Conservation (phyloP, 2,329 filamentous ascomycete genomes). For the Ilyonectria sp. region DNA sequence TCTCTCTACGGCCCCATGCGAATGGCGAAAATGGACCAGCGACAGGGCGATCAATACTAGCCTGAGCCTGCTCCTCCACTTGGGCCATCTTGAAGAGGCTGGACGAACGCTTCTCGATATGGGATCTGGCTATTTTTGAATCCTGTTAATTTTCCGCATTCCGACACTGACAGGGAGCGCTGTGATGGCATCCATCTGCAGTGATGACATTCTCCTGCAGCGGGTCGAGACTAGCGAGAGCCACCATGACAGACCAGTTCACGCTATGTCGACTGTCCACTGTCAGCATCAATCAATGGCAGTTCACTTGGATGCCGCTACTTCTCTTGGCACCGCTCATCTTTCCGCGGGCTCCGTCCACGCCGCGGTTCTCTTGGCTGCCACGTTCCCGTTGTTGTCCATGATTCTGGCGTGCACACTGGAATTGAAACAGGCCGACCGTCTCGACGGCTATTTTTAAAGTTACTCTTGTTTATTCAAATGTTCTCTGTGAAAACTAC, state of each 20-base stretch:
- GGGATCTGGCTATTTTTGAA: background rate
- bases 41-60: background rate
- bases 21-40: background rate
- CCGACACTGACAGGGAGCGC: background rate
- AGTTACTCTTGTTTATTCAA: conserved; percentile 7
- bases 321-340: background rate
- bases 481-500: conserved; percentile 13
- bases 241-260: background rate
- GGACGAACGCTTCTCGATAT: background rate
- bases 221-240: background rate
- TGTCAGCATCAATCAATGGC: background rate
- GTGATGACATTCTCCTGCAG: background rate
- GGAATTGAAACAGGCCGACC: too few species aligned
- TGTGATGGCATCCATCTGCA: background rate
- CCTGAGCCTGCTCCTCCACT: background rate
- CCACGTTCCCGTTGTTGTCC: background rate
- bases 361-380: background rate
- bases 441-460: background rate
- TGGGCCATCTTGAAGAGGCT: background rate
- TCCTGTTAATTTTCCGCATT: background rate
- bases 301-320: background rate
- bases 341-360: background rate
- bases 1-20: background rate
- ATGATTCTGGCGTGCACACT: too few species aligned
- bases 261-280: background rate